phyloP scores from a whole-genome alignment of 116 monocot species.

The Iris pallida region DNA sequence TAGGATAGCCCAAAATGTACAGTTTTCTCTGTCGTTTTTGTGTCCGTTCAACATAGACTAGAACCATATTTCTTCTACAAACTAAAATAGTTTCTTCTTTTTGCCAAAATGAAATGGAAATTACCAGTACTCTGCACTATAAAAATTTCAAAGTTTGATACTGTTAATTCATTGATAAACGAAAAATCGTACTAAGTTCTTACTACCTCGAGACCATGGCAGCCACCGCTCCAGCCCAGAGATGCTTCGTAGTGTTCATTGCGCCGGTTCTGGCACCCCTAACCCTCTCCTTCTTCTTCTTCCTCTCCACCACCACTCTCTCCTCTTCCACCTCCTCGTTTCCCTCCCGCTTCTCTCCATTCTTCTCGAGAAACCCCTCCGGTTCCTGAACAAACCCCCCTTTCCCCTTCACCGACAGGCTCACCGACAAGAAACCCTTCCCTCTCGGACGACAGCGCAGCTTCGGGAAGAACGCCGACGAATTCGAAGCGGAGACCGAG shows the following conservation, averaged over 20 bases:
- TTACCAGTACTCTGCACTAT: too few species aligned
- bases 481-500: constrained; percentile 8
- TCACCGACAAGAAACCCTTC: constrained; percentile 59
- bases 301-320: constrained; percentile 11
- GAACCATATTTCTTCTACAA: too few species aligned
- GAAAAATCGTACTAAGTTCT: too few species aligned
- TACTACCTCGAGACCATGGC: constrained; percentile 90
- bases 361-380: constrained; percentile 34
- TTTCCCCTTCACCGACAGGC: constrained; percentile 62
- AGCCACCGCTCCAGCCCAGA: constrained; percentile 89
- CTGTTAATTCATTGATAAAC: too few species aligned
- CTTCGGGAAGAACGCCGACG: constrained; percentile 10
- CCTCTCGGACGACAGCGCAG: constrained; percentile 9
- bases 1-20: too few species aligned
- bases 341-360: constrained; percentile 40
- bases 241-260: constrained; percentile 89
- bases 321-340: constrained; percentile 16
- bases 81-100: too few species aligned
- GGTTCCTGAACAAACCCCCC: constrained; percentile 42
- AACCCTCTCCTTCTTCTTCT: constrained; percentile 10
- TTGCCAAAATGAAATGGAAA: too few species aligned
- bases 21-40: too few species aligned
- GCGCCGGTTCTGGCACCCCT: constrained; percentile 44
- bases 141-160: too few species aligned
- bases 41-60: too few species aligned